Evolutionary conservation across 2,329 filamentous ascomycete species (phyloP), one percentile per base, ranked within the genome.

Genomic region (Pestalotiopsis sp.): DNA sequence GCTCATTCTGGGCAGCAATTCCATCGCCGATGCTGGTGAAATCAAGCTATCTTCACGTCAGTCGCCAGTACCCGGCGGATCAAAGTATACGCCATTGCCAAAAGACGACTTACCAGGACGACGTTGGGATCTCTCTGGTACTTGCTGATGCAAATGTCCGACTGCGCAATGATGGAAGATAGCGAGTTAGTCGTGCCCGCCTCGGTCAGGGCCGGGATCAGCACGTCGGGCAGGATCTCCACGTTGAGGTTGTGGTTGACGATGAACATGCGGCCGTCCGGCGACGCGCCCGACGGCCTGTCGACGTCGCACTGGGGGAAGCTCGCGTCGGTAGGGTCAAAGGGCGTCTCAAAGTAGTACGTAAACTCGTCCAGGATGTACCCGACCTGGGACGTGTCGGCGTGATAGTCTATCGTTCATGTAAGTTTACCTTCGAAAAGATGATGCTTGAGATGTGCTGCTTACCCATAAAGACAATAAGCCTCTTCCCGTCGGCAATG

Each of bases 291-390:
- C 0, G 76, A 64, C 0, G 93, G 93, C 7, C 92, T 86, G 75
- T 92, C 85, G 3, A 93, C 84, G 12, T 82, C 81, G 80, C 93
- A 95, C 57, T 86, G 87, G 75, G 89, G 89, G 75, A 92, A 90
- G 17, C 81, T 82, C 0, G 85, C 79, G 64, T 87, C 81, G 1
- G 85, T 87, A 70, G 90, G 88, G 71, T 92, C 89, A 79, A 87
- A 95, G 0, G 87, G 84, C 59, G 92, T 95, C 77, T 95, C 93
- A 82, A 92, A 94, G 72, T 91, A 86, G 79, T 89, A 89, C 27
- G 81, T 80, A 75, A 90, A 92, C 76, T 92, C 86, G 75, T 87
- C 83, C 67, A 92, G 82, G 66, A 93, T 88, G 75, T 90, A 92
- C 31, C 87, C 82, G n/a, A 88, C 85, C 64, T 81, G 77, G 39